A percentile compares a stretch with the other conserved stretches of the same genome.
These are phyloP conservation scores for Pontederia crassipes DNA, from an alignment of 176 grass and related monocot genomes.

Conservation along the genomic window DNA sequence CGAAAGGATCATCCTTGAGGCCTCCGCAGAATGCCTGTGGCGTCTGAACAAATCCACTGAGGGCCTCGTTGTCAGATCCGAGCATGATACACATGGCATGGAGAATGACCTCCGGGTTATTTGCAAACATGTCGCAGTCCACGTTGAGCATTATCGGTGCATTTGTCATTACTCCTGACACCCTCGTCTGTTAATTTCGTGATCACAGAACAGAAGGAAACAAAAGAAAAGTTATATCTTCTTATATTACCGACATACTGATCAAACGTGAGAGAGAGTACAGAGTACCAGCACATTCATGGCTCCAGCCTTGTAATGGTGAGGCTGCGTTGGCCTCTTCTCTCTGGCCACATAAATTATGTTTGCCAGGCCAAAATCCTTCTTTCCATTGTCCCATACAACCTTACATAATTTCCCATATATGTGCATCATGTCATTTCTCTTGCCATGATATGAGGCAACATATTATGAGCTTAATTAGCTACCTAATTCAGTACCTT, in stretches of 20 bases:
- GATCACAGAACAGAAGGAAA: neutral
- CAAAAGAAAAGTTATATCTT: neutral
- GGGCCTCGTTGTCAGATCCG: slow-evolving; percentile 19
- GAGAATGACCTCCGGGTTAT: slow-evolving; percentile 22
- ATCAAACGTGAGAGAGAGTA: neutral
- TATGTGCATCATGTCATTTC: neutral
- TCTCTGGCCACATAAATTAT: slow-evolving; percentile 45
- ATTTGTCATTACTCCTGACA: slow-evolving; percentile 39
- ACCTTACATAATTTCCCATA: slow-evolving; percentile 9
- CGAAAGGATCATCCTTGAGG: slow-evolving; percentile 53
- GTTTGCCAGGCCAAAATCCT: slow-evolving; percentile 17
- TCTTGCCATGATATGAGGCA: neutral
- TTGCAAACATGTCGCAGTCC: slow-evolving; percentile 63
- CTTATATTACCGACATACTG: neutral
- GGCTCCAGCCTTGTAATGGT: slow-evolving; percentile 46
- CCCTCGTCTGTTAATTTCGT: slow-evolving; percentile 29
- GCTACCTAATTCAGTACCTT: slow-evolving; percentile 15
- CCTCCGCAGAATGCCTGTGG: slow-evolving; percentile 29
- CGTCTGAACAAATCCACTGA: slow-evolving; percentile 31
- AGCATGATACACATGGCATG: slow-evolving; percentile 46
- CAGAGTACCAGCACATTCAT: slow-evolving; percentile 38
- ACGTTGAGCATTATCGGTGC: slow-evolving; percentile 46
- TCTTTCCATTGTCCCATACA: slow-evolving; percentile 26
- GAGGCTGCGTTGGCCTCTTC: slow-evolving; percentile 21
- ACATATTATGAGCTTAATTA: neutral